Evolutionary conservation across 2,329 filamentous ascomycete genomes (phyloP).

Genomic region (Claviceps monticola): DNA sequence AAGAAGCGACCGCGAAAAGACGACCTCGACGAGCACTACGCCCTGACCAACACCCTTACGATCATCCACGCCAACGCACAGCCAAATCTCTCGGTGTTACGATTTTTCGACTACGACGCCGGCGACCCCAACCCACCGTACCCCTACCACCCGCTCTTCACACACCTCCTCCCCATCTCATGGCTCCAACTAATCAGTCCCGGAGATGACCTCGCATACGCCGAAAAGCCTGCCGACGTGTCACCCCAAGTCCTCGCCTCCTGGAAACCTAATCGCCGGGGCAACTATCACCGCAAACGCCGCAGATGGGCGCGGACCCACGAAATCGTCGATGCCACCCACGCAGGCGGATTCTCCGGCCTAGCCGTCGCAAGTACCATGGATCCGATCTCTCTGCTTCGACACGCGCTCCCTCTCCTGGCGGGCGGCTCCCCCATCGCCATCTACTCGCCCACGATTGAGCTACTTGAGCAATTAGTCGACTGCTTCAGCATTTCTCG

Average conservation of each 20-base stretch:
- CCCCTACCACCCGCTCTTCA: slow-evolving; percentile 64
- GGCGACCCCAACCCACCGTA: slow-evolving; percentile 43
- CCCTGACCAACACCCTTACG: slow-evolving; percentile 62
- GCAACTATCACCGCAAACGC: slow-evolving; percentile 79
- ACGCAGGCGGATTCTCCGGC: slow-evolving; percentile 66
- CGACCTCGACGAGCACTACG: slow-evolving; percentile 51
- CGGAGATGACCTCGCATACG: slow-evolving; percentile 58
- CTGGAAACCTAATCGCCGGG: slow-evolving; percentile 71
- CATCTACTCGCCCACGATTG: slow-evolving; percentile 69
- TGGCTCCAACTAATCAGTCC: slow-evolving; percentile 88
- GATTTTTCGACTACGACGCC: slow-evolving; percentile 78
- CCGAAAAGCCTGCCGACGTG: slow-evolving; percentile 45
- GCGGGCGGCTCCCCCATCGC: slow-evolving; percentile 73
- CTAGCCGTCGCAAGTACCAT: slow-evolving; percentile 72
- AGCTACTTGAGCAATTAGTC: slow-evolving; percentile 62
- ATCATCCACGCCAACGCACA: slow-evolving; percentile 71
- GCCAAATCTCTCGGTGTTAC: slow-evolving; percentile 74
- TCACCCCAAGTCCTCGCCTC: slow-evolving; percentile 46
- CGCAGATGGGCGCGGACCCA: slow-evolving; percentile 64
- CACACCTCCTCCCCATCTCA: slow-evolving; percentile 68
- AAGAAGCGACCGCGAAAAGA: slow-evolving; percentile 20
- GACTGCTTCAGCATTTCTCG: slow-evolving; percentile 77
- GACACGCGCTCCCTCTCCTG: slow-evolving; percentile 63
- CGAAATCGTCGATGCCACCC: slow-evolving; percentile 59
- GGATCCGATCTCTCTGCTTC: slow-evolving; percentile 65